Evolutionary conservation across 345 rosid genomes (phyloP), one percentile per base, ranked within the genome.

Genomic region (Melaleuca alternifolia): DNA sequence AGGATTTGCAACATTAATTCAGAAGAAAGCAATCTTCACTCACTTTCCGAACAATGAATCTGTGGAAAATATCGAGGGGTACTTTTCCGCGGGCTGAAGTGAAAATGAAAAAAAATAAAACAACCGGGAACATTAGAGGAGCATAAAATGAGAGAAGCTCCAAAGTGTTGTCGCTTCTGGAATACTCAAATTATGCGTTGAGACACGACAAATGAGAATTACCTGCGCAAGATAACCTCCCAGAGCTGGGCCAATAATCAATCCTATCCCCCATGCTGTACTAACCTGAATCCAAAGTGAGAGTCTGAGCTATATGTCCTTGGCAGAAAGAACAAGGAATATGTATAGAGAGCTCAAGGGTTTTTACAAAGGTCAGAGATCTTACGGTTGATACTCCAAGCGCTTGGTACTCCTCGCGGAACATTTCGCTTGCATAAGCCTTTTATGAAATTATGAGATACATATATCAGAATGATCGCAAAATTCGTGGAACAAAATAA

Each of bases 181-280:
- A 83, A 86, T 51, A 56, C 71, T 52, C 44, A 30, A 86, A 46
- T 33, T 21, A n/a, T 52, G 37, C 20, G 9, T 84, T 14, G 24
- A 87, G n/a, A 44, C 16, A 7, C 6, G 37, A 53, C 28, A 52
- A n/a, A 23, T 15, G 83, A 50, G 30, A 65, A 15, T 77, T 88
- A 97, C 99, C 99, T 97, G 98, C 7, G 99, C 97, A 85, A 96
- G 91, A 88, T 90, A 97, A 62, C 99, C 99, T 86, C 99, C 99
- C 11, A 97, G 65, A 83, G 99, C 98, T 82, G 99, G 99, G 84
- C 99, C 99, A 88, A 97, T 92, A 89, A 97, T 92, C 93, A 97
- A 91, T 89, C 99, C 99, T 51, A 94, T 94, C 9, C 98, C 99
- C 99, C 99, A 97, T 30, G 99, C 90, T 85, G 99, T 96, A 86